Evolutionary conservation across 2,329 filamentous ascomycete species (phyloP), one percentile per base, ranked within the genome.

Genomic region (Lachnellula suecica): DNA sequence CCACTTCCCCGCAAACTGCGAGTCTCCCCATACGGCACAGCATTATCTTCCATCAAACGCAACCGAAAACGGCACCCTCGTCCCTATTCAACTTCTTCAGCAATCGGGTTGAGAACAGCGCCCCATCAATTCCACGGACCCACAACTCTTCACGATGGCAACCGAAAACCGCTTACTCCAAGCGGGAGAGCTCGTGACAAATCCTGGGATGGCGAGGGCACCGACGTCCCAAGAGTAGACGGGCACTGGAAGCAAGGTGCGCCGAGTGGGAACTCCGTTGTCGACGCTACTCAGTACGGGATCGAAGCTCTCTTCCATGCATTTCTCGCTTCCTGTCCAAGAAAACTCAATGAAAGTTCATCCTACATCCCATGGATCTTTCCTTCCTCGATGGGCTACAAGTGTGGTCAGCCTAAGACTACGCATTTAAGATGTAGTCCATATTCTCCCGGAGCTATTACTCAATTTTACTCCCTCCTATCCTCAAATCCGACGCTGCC

Each of bases 1-100:
- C 52, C 58, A 3, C 23, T 38, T 9, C 47, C 50, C 4, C 54
- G 46, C 51, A 62, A 63, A 22, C 47, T 46, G 4, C 34, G 43
- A 1, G 43, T 47, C 17, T 59, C 44, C 15, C 53, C 48, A 27
- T 31, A 45, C 3, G 60, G 61, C 7, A 62, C 60, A 34, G 54
- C 58, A 20, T 40, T 49, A 41, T 63, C 61, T 4, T 57, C 60
- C 59, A 57, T 63, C 57, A n/a, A 59, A 34, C 2, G 55, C 5
- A 15, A 53, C 55, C 23, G 58, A 46, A 38, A 47, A 59, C 6
- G 60, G 60, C 5, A 51, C 42, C 31, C 49, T 54, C 24, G 4
- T 42, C 44, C 15, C 20, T 42, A 41, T 19, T 47, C 20, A 47
- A 48, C 35, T 61, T 61, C 15, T 43, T 53, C 31, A 61, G 23